Percentiles rank a stretch among this genome's conserved stretches.
These are phyloP conservation scores for Lanmaoa rubissima DNA, from an alignment of 768 basidiomycete species.

Conservation along the genomic window DNA sequence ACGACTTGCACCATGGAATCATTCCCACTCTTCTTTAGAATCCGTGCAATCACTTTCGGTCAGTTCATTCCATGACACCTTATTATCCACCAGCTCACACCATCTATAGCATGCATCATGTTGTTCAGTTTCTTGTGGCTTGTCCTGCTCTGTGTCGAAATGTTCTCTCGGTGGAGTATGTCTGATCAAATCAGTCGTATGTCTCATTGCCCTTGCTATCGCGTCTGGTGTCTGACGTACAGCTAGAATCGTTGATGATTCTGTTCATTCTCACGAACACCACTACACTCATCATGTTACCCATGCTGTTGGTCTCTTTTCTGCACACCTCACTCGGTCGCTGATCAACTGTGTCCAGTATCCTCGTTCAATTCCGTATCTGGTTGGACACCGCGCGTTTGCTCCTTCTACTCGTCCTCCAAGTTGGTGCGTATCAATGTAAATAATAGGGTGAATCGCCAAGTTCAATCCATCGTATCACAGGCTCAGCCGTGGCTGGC, in stretches of 20 bases:
- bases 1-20: conserved; percentile 24
- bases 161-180: conserved; percentile 46
- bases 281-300: conserved; percentile 40
- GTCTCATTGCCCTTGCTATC: conserved; percentile 12
- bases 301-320: conserved; percentile 39
- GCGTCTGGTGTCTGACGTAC: not conserved
- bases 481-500: conserved; percentile 46
- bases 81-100: not conserved
- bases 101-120: conserved; percentile 39
- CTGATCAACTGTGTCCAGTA: conserved; percentile 29
- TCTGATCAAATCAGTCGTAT: conserved; percentile 46
- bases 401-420: conserved; percentile 42
- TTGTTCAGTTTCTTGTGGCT: conserved; percentile 49
- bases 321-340: not conserved
- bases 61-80: conserved; percentile 2
- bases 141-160: conserved; percentile 43
- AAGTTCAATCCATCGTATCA: not conserved
- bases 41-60: conserved; percentile 32
- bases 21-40: conserved; percentile 30
- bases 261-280: conserved; percentile 43
- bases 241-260: conserved; percentile 38
- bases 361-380: conserved; percentile 45
- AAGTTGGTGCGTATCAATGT: conserved; percentile 40
- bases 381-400: conserved; percentile 57
- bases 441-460: not conserved